Conservation (phyloP, 1,284 basidiomycete species). For the Microbotryomycetes sp. region DNA sequence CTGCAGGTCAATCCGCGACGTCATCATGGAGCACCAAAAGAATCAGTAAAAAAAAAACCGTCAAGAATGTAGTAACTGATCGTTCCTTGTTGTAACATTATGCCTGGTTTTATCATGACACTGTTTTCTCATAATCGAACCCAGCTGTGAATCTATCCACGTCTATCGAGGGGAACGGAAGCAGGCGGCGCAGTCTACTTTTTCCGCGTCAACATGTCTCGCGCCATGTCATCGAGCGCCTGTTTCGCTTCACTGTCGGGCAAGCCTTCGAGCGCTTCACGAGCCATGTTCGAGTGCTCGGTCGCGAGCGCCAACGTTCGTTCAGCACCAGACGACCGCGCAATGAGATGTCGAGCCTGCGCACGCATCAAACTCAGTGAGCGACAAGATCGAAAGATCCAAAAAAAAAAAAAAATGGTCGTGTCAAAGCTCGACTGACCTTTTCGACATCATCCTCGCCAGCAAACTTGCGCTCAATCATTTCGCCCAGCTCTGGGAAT, state of each 20-base stretch:
- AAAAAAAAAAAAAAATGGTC: neutral
- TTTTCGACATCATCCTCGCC: constrained; percentile 75
- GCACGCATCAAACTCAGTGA: neutral
- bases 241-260: constrained; percentile 74
- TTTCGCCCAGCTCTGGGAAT: constrained; percentile 66
- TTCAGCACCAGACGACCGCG: constrained; percentile 65
- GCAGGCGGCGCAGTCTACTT: no score
- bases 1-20: constrained; percentile 24
- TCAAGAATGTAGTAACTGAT: no score
- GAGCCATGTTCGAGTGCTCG: constrained; percentile 69
- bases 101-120: no score
- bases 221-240: constrained; percentile 51
- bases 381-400: neutral
- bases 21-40: constrained; percentile 16
- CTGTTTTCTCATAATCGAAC: no score
- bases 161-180: no score
- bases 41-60: neutral
- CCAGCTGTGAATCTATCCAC: no score
- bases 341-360: constrained; percentile 68
- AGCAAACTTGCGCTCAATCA: constrained; percentile 79
- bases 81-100: no score
- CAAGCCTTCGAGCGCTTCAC: constrained; percentile 59
- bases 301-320: constrained; percentile 70
- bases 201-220: constrained; percentile 44
- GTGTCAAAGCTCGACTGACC: constrained; percentile 46